Base-by-base conservation (phyloP, 106 monocot genomes). In the Triglochin maritima region DNA sequence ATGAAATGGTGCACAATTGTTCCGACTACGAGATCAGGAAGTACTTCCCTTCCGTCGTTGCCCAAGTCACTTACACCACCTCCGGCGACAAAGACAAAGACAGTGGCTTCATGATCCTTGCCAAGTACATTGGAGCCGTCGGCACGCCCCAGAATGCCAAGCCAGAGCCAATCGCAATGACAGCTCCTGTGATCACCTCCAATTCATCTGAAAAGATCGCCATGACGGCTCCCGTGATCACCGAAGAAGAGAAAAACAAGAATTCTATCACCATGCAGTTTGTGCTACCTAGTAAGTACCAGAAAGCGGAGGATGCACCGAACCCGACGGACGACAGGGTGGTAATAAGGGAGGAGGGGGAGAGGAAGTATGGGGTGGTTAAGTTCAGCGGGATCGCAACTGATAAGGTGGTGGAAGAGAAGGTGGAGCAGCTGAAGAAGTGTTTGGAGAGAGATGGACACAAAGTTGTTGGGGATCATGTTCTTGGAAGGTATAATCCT, bases 401-500 rank as follows among this genome's bases (percentile, higher is more conserved):
- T 2, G 86, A 96, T 8, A 54, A 71, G 65, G 72, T 58, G 79
- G 86, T 86, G 78, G 71, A 66, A 67, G 83, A 80, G 69, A 88
- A 65, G 77, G 91, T 76, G 67, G 78, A 64, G 72, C 64, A 53
- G 73, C 71, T 96, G 84, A 85, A 66, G 71, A 50, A 17, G 78
- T 55, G 80, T 16, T 62, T 96, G 78, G 86, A 84, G 82, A 86
- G 80, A 50, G 96, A 96, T 14, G 96, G 87, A 60, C 62, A 75
- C 44, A 74, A 57, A 61, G 73, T 74, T 14, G 68, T 57, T 0
- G 96, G 85, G 1, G 77, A 80, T 4, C 74, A 71, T 52, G 42
- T 88, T 63, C 86, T 91, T 12, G 96, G 84, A 2, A 78, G 96
- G 78, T 96, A 91, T 61, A 96, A 96, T 72, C 96, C 96, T 44